Evolutionary conservation across 2,329 filamentous ascomycete species (phyloP), one percentile per base, ranked within the genome.

Genomic region (Chaetothyriales sp.): DNA sequence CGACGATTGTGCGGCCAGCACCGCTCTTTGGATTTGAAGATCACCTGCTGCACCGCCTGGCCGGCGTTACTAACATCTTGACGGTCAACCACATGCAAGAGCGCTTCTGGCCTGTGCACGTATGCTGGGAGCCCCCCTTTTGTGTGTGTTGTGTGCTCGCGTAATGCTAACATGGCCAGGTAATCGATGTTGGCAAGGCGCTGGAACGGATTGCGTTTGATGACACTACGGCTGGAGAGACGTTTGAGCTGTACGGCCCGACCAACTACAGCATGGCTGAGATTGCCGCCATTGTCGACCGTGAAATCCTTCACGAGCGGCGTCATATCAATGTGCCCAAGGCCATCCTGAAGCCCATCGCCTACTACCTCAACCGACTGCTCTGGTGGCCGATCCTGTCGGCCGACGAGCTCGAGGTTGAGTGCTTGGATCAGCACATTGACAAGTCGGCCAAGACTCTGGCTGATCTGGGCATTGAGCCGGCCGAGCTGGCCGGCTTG

Each of bases 1-100:
- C 92, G 18, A 98, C 92, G 46, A 89, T 98, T 61, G 92, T 98
- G 58, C 82, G 92, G 58, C 92, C 92, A 45, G 86, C 90, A 10
- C 92, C 89, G 50, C 79, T 95, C 69, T 98, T 94, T 66, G 92
- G 92, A 37, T 94, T 89, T 65, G 92, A 98, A 70, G 92, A 98
- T 70, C 84, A 84, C 63, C 79, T 98, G 45, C 81, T 98, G 40
- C 81, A 94, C 68, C 86, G 82, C 66, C 81, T 97, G 49, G 92
- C 90, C 44, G 78, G 81, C 59, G 76, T 83, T 9, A 81, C 82
- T 54, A 94, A 94, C 68, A 66, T 95, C 53, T 78, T 97, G 64
- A 95, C 89, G 20, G 79, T 88, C 53, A 98, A 98, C 73, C 81
- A 90, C 73, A 88, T 97, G 85, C 78, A 88, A 68, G 85, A 98